Evolutionary conservation across 305 asterid genomes (phyloP).

Genomic region (Fraxinus sp.): DNA sequence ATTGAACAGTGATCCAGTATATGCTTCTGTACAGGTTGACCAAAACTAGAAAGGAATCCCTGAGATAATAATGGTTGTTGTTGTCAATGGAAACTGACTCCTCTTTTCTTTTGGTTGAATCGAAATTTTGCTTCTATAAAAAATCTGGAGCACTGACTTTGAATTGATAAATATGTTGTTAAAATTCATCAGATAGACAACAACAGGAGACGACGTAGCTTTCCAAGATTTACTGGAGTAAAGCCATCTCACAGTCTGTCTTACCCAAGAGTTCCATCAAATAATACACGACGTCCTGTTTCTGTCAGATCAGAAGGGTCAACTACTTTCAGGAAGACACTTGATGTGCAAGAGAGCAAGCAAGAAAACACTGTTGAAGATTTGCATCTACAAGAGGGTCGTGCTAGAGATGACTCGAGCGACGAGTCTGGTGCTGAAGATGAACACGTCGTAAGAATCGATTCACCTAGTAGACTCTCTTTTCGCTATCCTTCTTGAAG

Average conservation of each 20-base stretch:
- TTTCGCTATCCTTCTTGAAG: constrained; percentile 47
- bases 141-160: neutral
- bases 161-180: constrained; percentile 5
- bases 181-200: constrained; percentile 46
- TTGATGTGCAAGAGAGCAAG: constrained; percentile 30
- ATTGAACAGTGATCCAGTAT: neutral
- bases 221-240: constrained; percentile 29
- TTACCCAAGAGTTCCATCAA: constrained; percentile 53
- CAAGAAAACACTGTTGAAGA: constrained; percentile 21
- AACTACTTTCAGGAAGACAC: constrained; percentile 43
- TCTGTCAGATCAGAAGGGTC: constrained; percentile 81
- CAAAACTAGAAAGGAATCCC: neutral
- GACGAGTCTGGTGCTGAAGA: constrained; percentile 88
- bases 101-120: neutral
- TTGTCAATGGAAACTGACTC: neutral
- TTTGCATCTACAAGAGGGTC: constrained; percentile 27
- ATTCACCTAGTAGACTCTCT: constrained; percentile 75
- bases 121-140: neutral
- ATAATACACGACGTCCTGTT: constrained; percentile 30
- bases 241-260: constrained; percentile 58
- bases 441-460: constrained; percentile 74
- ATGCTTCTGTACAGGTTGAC: neutral
- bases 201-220: constrained; percentile 34
- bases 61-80: neutral
- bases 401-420: constrained; percentile 49